Evolutionary conservation across 2,329 filamentous ascomycete genomes (phyloP).

Genomic region (Fusarium fujikuroi): DNA sequence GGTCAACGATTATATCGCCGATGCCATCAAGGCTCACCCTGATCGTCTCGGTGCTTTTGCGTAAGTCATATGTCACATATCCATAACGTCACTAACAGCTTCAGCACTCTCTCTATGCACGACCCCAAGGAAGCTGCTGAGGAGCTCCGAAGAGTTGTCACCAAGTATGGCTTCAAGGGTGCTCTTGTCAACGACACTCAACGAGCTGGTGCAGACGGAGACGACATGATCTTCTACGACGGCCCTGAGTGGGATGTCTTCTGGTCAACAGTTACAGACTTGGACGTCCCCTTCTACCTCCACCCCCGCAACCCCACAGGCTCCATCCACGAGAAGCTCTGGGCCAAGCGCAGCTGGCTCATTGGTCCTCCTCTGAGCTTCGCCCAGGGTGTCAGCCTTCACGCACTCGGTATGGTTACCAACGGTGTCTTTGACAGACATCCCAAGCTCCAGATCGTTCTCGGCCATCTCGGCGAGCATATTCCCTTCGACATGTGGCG

Average conservation of each 20-base stretch:
- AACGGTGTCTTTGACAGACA: constrained; percentile 63
- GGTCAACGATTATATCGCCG: constrained; percentile 55
- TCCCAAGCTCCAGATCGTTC: constrained; percentile 57
- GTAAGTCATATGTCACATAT: constrained; percentile 33
- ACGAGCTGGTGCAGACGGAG: constrained; percentile 65
- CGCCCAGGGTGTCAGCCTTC: constrained; percentile 67
- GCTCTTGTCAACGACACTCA: constrained; percentile 72
- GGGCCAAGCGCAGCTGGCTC: constrained; percentile 67
- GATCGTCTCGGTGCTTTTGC: constrained; percentile 61
- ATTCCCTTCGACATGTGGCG: constrained; percentile 62
- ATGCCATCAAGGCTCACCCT: constrained; percentile 50
- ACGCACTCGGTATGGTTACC: constrained; percentile 62
- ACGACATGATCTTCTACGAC: constrained; percentile 73
- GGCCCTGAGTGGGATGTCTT: constrained; percentile 69
- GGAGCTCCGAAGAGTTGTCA: constrained; percentile 65
- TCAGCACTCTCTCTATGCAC: constrained; percentile 63
- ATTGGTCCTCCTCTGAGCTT: constrained; percentile 69
- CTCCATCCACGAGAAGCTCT: constrained; percentile 66
- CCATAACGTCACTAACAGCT: not conserved
- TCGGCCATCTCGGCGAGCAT: constrained; percentile 62
- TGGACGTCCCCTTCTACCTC: constrained; percentile 73
- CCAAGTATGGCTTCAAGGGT: constrained; percentile 69
- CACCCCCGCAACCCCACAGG: constrained; percentile 70
- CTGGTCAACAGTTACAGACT: constrained; percentile 66
- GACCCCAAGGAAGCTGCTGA: constrained; percentile 60